A percentile compares a stretch with the other conserved stretches of the same genome.
Evolutionary conservation across 768 basidiomycete species (phyloP).

Genomic region (Neoboletus brunneissimus): DNA sequence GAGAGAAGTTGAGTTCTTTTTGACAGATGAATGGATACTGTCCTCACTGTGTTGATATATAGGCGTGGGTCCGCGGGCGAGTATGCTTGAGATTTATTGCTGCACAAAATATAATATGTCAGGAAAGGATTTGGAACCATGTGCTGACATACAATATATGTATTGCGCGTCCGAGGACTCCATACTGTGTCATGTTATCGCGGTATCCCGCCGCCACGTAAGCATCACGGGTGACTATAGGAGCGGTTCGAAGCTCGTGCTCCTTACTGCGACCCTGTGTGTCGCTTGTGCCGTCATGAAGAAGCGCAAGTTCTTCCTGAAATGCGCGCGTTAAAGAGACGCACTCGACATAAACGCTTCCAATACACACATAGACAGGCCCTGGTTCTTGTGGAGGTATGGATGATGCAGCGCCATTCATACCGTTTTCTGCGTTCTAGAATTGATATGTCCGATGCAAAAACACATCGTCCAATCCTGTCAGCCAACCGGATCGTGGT

Average conservation of each 20-base stretch:
- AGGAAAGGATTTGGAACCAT: background rate
- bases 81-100: slow-evolving; percentile 31
- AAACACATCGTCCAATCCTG: background rate
- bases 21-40: background rate
- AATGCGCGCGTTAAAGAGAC: background rate
- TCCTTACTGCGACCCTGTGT: slow-evolving; percentile 28
- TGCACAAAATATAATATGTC: slow-evolving; percentile 18
- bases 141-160: slow-evolving; percentile 42
- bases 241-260: slow-evolving; percentile 42
- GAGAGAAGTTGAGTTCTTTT: background rate
- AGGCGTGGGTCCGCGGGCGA: slow-evolving; percentile 47
- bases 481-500: background rate
- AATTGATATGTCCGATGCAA: background rate
- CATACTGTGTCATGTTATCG: slow-evolving; percentile 51
- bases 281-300: slow-evolving; percentile 25
- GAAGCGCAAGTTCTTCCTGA: slow-evolving; percentile 33
- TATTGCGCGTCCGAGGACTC: slow-evolving; percentile 53
- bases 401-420: slow-evolving; percentile 4
- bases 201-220: slow-evolving; percentile 34
- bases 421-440: slow-evolving; percentile 6
- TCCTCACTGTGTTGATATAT: slow-evolving; percentile 64
- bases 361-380: slow-evolving; percentile 22
- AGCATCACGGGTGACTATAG: slow-evolving; percentile 52
- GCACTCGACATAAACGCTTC: background rate
- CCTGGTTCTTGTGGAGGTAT: slow-evolving; percentile 4